These are phyloP conservation scores for Rhodosporidiobolus odoratus DNA, from an alignment of 768 basidiomycete genomes.

Conservation along the genomic window DNA sequence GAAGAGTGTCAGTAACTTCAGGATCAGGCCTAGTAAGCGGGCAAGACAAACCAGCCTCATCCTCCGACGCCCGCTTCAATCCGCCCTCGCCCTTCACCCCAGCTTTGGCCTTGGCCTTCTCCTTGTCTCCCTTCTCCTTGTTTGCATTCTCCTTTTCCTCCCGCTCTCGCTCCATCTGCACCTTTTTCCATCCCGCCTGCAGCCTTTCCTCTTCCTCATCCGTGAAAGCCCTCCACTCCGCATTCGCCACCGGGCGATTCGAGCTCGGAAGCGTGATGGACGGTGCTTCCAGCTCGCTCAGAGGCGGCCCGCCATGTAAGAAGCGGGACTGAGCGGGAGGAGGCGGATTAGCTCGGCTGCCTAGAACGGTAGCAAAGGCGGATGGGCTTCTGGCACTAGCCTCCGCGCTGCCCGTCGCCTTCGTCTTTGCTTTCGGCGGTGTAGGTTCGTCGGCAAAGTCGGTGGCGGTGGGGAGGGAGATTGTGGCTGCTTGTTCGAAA, in stretches of 20 bases:
- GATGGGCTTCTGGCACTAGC: background rate
- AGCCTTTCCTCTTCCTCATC: conserved; percentile 33
- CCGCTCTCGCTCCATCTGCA: conserved; percentile 3
- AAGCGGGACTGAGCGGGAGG: conserved; percentile 6
- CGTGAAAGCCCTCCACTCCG: conserved; percentile 33
- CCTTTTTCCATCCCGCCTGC: conserved; percentile 3
- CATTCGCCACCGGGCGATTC: conserved; percentile 13
- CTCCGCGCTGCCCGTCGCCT: background rate
- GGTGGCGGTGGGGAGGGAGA: background rate
- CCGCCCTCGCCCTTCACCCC: background rate
- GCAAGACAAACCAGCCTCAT: background rate
- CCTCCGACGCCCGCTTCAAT: background rate
- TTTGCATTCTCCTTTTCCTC: background rate
- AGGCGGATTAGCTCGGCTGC: background rate
- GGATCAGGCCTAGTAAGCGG: background rate
- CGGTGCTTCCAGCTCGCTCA: conserved; percentile 31
- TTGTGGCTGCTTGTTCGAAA: background rate
- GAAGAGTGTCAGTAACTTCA: background rate
- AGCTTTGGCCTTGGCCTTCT: background rate
- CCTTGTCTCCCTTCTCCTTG: background rate
- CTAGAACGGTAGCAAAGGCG: conserved; percentile 13
- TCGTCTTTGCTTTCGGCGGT: background rate
- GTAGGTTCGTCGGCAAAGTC: background rate
- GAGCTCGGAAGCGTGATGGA: conserved; percentile 4
- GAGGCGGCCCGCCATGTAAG: conserved; percentile 29